phyloP scores from a whole-genome alignment of 2,329 filamentous ascomycete genomes.

The Macroventuria anomochaeta region DNA sequence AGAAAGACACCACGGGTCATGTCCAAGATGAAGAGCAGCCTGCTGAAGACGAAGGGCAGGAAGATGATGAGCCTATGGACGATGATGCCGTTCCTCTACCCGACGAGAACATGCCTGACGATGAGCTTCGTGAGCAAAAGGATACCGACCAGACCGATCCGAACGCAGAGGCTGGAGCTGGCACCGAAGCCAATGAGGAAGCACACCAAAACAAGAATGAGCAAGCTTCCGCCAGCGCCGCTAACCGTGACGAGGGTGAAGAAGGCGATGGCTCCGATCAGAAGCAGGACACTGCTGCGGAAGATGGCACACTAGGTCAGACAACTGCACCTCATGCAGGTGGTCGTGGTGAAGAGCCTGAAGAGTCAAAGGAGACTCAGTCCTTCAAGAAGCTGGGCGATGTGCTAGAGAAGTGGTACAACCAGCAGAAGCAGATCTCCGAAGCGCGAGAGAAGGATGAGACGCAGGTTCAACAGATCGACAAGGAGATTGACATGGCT shows the following conservation, averaged over 20 bases:
- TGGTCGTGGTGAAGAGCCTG: conserved; percentile 46
- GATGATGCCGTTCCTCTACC: conserved; percentile 46
- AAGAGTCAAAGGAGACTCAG: conserved; percentile 60
- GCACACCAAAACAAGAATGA: conserved; percentile 63
- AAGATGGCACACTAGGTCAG: conserved; percentile 61
- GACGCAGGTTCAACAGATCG: conserved; percentile 56
- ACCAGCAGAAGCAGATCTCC: conserved; percentile 81
- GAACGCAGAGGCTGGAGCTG: conserved; percentile 67
- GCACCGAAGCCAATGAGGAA: conserved; percentile 68
- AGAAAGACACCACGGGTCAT: conserved; percentile 45
- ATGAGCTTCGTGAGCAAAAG: conserved; percentile 54
- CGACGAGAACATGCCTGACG: conserved; percentile 61
- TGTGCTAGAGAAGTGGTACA: conserved; percentile 89
- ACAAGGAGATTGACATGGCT: conserved; percentile 72
- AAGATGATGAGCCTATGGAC: conserved; percentile 56
- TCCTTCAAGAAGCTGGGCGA: conserved; percentile 96
- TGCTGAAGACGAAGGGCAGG: conserved; percentile 55
- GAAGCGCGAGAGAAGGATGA: conserved; percentile 56
- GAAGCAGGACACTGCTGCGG: conserved; percentile 67
- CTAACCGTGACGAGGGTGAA: conserved; percentile 69
- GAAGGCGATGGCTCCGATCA: conserved; percentile 70
- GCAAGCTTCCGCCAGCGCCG: conserved; percentile 62
- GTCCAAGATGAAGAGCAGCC: conserved; percentile 51
- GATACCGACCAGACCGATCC: conserved; percentile 58
- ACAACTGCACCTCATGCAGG: conserved; percentile 45